Percentiles rank a stretch among this genome's conserved stretches.
Conservation (phyloP, 1,284 basidiomycete genomes). For the Neonothopanus nambi region DNA sequence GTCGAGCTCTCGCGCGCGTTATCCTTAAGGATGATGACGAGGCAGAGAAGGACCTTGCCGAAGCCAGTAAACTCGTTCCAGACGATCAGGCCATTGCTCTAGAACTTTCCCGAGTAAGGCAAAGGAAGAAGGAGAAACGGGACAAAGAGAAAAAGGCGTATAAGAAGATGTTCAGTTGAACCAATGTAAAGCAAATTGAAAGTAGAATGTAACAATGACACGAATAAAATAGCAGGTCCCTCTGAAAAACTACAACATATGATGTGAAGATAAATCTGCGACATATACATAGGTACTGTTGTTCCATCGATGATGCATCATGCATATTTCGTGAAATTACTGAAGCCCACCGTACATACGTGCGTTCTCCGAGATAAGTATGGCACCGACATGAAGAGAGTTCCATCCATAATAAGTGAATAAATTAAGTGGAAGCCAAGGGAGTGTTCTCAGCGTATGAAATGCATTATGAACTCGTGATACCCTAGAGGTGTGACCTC, state of each 20-base stretch:
- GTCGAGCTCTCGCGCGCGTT: constrained; percentile 73
- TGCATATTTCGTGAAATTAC: too few species aligned
- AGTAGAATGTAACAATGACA: background rate
- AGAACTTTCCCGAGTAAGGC: constrained; percentile 70
- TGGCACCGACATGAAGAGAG: too few species aligned
- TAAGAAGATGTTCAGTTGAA: constrained; percentile 68
- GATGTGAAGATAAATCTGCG: too few species aligned
- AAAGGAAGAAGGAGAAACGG: constrained; percentile 62
- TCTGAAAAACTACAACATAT: too few species aligned
- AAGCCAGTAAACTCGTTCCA: constrained; percentile 67
- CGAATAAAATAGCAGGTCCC: too few species aligned
- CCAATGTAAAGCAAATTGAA: background rate
- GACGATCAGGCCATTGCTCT: constrained; percentile 74
- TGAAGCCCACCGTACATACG: too few species aligned
- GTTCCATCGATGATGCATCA: too few species aligned
- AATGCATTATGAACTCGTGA: constrained; percentile 56
- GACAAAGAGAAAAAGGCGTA: constrained; percentile 79
- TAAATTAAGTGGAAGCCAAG: background rate
- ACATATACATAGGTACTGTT: too few species aligned
- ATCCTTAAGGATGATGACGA: constrained; percentile 71
- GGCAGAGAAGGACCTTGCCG: constrained; percentile 74
- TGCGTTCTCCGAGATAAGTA: too few species aligned
- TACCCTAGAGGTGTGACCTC: constrained; percentile 54
- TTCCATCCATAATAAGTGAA: too few species aligned
- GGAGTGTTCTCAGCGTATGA: constrained; percentile 39